Base-by-base conservation (phyloP, 768 basidiomycete genomes). In the Leccinellum rugosiceps region DNA sequence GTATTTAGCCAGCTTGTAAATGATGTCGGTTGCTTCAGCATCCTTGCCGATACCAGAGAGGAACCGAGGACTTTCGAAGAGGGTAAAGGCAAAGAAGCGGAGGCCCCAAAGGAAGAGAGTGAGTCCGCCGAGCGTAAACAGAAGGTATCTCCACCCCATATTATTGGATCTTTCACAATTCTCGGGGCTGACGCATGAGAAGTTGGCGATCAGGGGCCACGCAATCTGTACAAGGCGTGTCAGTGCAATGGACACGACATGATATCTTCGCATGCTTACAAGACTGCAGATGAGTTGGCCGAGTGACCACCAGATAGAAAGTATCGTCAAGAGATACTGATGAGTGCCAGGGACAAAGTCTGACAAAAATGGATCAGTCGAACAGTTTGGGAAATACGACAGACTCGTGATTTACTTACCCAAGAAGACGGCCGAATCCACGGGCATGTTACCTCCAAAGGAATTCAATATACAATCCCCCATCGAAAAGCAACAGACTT, bases 81-180 rank as follows among this genome's bases (percentile, higher is more conserved):
- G 73, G 26, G 70, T 68, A 71, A 86, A 85, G 26, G 74, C 61
- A 64, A 82, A 80, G 68, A 82, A 77, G 41, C 83, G 80, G 58
- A 81, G 56, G 11, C 65, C 72, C 77, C 81, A 84, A n/a, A 83
- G 68, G 52, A 83, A 57, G 35, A 86, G 72, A 25, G 77, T 82
- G 41, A 84, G 58, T 8, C 75, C 82, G 3, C 84, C 82, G 38
- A 84, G 77, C 0, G 76, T 75, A 65, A 82, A 78, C 31, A 84
- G 69, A 25, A 84, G 76, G 63, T 85, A 85, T 28, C 85, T 74
- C 84, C 85, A 86, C 23, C 85, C 84, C 83, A 83, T 85, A 60
- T 85, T 86, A n/a, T 79, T 60, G 3, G 74, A 66, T 48, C 72
- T 76, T 35, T 74, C 57, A 58, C 81, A 81, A 4, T 71, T 62